Evolutionary conservation across 2,329 filamentous ascomycete genomes (phyloP).

Genomic region (Apiospora rasikravindrae): DNA sequence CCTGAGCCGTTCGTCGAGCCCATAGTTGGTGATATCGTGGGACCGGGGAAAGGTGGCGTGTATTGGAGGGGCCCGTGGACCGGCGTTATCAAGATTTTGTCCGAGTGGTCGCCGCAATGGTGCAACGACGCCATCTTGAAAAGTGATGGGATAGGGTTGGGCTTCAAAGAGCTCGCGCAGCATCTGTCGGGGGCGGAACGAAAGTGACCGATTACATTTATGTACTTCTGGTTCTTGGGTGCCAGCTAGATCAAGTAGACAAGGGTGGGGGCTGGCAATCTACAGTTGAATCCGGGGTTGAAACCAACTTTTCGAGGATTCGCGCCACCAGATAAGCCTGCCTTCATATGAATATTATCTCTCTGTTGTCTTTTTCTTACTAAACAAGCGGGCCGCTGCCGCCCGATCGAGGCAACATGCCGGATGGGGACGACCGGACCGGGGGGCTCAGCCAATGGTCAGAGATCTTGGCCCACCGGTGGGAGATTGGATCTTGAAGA

Average conservation of each 20-base stretch:
- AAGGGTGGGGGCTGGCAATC: neutral
- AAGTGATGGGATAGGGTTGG: neutral
- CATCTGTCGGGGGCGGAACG: neutral
- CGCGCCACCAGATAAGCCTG: neutral
- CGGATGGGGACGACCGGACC: neutral
- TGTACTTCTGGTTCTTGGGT: neutral
- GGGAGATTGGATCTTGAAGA: neutral
- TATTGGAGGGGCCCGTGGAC: conserved; percentile 28
- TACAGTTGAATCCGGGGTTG: neutral
- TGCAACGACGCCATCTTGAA: neutral
- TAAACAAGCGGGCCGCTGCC: neutral
- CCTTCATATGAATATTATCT: neutral
- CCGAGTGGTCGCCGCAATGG: neutral
- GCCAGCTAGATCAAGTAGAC: neutral
- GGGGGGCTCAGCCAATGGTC: neutral
- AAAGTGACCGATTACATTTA: neutral
- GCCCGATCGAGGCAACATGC: neutral
- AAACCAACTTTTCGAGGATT: neutral
- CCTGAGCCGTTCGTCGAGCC: conserved; percentile 26
- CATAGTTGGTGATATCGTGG: conserved; percentile 27
- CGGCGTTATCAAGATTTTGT: conserved; percentile 21
- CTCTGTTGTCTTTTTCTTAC: neutral
- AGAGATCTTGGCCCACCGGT: neutral
- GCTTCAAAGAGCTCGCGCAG: neutral
- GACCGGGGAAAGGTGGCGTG: conserved; percentile 17